Conservation (phyloP, 2,329 filamentous ascomycete genomes). For the Coniochaeta prunicola region DNA sequence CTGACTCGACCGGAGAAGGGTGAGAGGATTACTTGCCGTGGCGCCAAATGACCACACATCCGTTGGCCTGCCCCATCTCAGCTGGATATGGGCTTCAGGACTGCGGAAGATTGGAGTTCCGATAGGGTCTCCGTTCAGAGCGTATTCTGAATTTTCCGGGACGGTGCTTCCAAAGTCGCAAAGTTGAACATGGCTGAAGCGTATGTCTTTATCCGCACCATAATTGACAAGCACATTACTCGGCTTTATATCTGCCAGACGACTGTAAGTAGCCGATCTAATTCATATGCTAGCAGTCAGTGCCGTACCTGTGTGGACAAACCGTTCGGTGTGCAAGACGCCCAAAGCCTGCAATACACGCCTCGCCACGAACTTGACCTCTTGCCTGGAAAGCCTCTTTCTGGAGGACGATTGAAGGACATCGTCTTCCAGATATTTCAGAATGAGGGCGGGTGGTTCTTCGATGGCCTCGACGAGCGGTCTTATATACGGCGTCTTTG, state of each 20-base stretch:
- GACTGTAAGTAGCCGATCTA: background rate
- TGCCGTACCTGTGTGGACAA: slow-evolving; percentile 16
- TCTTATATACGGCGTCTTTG: slow-evolving; percentile 12
- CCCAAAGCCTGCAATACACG: slow-evolving; percentile 14
- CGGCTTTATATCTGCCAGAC: slow-evolving; percentile 15
- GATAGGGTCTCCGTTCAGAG: slow-evolving; percentile 14
- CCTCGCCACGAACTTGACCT: slow-evolving; percentile 18
- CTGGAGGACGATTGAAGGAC: slow-evolving; percentile 15
- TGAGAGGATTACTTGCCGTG: slow-evolving; percentile 8
- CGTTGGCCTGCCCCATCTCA: slow-evolving; percentile 16
- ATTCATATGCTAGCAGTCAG: background rate
- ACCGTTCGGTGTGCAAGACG: slow-evolving; percentile 14
- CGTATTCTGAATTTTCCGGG: slow-evolving; percentile 13
- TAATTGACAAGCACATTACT: slow-evolving; percentile 18
- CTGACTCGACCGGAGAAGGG: background rate
- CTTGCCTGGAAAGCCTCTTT: slow-evolving; percentile 14
- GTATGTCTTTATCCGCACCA: slow-evolving; percentile 7
- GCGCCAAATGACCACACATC: slow-evolving; percentile 21
- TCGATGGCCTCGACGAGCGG: slow-evolving; percentile 16
- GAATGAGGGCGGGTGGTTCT: slow-evolving; percentile 15
- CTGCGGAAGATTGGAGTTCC: slow-evolving; percentile 15
- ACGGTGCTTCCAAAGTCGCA: slow-evolving; percentile 17
- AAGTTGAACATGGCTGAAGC: slow-evolving; percentile 18
- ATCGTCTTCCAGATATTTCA: slow-evolving; percentile 15
- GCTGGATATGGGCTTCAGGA: slow-evolving; percentile 15